Percentiles rank a stretch among this genome's conserved stretches.
phyloP scores from a whole-genome alignment of 805 yeast genomes.

The Wickerhamiella lipophila region DNA sequence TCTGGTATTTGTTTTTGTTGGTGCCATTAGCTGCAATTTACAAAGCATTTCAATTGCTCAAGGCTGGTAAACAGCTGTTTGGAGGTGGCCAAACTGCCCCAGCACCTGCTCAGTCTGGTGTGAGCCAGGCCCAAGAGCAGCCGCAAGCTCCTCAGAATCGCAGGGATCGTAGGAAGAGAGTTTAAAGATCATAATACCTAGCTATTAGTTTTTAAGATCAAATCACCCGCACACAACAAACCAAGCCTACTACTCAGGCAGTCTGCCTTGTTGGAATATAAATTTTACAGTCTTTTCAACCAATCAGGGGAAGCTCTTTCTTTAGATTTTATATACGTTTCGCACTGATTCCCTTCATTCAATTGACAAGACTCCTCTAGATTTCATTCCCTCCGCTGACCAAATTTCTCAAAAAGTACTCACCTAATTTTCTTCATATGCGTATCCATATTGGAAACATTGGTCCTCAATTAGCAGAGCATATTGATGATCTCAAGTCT shows the following conservation, averaged over 20 bases:
- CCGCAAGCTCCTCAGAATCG: conserved; percentile 5
- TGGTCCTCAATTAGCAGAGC: conserved; percentile 39
- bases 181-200: too few species aligned
- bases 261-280: too few species aligned
- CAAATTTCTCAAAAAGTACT: not conserved
- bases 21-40: conserved; percentile 18
- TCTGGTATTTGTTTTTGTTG: conserved; percentile 42
- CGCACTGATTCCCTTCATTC: too few species aligned
- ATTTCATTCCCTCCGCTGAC: too few species aligned
- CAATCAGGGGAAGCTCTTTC: too few species aligned
- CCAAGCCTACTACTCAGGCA: too few species aligned
- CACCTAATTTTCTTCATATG: conserved; percentile 13
- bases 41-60: conserved; percentile 18
- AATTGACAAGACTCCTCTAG: too few species aligned
- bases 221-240: too few species aligned
- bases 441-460: conserved; percentile 59
- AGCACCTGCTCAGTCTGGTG: not conserved
- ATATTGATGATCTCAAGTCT: conserved; percentile 35
- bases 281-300: too few species aligned
- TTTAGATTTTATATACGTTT: too few species aligned
- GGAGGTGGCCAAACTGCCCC: conserved; percentile 1
- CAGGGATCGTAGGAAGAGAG: conserved; percentile 6
- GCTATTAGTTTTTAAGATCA: too few species aligned
- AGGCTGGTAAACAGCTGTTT: conserved; percentile 16
- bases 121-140: not conserved